Evolutionary conservation across 2,329 filamentous ascomycete genomes (phyloP), one percentile per base, ranked within the genome.

Genomic region (Fusarium cyanostomum): DNA sequence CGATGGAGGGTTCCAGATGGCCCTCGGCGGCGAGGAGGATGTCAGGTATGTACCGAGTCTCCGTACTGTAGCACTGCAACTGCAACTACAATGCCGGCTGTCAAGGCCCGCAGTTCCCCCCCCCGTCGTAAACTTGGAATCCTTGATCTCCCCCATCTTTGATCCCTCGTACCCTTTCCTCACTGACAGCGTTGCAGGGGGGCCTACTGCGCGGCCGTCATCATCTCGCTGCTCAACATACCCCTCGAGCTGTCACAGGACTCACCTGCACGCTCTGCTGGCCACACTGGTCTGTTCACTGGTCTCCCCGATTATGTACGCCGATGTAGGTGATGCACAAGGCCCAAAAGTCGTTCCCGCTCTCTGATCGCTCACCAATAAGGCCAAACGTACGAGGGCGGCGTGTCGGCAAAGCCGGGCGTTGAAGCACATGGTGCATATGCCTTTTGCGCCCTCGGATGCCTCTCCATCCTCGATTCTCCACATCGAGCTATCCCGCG

Each of bases 381-480:
- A 92, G 90, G 91, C 75, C 94, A 98, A 83, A 96, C 92, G 10
- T 97, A 90, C 77, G 95, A 99, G 80, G 95, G 95, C 64, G 95
- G 95, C 44, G 93, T 99, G 68, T 94, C 92, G 65, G 90, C 88
- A 53, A 89, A 90, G 64, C 95, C 94, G 49, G 90, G 89, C 58
- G 89, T 90, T 64, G 95, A 99, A 82, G 95, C 94, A 52, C 95
- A 99, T 78, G 95, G 95, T 60, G 95, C 92, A 64, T 99, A 98
- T 79, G 92, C 94, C 24, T 98, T 98, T 78, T 97, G 94, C 78
- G 94, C 92, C 53, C 81, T 99, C 57, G 95, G 90, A 52, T 96
- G 92, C 77, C 85, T 99, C 52, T 90, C 92, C 71, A 92, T 98
- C 64, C 80, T 98, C 43, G 93, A 92, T 71, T 83, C 89, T 54